Base-by-base conservation (phyloP, 2,329 filamentous ascomycete species). In the Exophiala aquamarina region DNA sequence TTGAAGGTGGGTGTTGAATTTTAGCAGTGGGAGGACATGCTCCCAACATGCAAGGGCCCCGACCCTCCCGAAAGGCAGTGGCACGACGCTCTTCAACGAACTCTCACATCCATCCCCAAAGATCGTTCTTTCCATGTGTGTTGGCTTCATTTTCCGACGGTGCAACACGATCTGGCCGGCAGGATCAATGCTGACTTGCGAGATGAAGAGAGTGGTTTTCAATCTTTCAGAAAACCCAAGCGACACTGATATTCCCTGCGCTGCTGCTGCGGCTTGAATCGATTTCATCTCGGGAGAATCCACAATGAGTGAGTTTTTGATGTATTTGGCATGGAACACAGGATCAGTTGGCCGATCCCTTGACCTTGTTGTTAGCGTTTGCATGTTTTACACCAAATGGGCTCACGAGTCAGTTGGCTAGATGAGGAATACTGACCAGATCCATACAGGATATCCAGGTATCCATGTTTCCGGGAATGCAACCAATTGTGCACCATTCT, bases 111-210 rank as follows among this genome's bases (percentile, higher is more conserved):
- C 71, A n/a, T 76, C 73, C 2, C 72, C 73, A 18, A 67, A 77
- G 20, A 75, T 47, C 5, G 68, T 69, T 1, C 71, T 65, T 56
- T 77, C 74, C 57, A 76, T 69, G 46, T 76, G 71, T 0, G 72
- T 77, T 0, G 73, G 70, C 60, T 77, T 77, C 58, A 76, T 65
- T 60, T 77, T 77, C n/a, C 72, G 66, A 10, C 73, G 65, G 43
- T 70, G 61, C 9, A 66, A 55, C 13, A 65, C 41, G 3, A 74
- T 29, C 32, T 69, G 62, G 0, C 73, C 72, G 14, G 66, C 59
- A 0, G 64, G 61, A 2, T 62, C 65, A 46, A 77, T 73, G 17
- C 75, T 65, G 3, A 20, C 18, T 19, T 37, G 35, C 7, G 35
- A 9, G 8, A 37, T 18, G n/a, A 19, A 37, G 10, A 20, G 4